Conservation (phyloP, 495 filamentous ascomycete species). For the Penicillium pulvis region DNA sequence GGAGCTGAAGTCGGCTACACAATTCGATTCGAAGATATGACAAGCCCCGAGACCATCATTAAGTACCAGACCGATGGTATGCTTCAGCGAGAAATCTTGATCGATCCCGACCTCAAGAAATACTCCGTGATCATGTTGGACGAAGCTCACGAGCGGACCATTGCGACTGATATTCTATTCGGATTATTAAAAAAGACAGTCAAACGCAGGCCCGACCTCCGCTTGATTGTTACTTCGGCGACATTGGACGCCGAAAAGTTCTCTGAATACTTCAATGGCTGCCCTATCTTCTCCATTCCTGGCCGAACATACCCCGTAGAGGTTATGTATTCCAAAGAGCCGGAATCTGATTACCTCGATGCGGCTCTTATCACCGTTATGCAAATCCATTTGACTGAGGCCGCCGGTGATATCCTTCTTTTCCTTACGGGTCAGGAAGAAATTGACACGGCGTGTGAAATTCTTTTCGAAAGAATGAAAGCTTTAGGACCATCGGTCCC, state of each 20-base stretch:
- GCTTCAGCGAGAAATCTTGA: constrained; percentile 89
- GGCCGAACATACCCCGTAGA: constrained; percentile 94
- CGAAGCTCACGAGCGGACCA: constrained; percentile 96
- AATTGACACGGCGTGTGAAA: constrained; percentile 92
- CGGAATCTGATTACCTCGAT: constrained; percentile 94
- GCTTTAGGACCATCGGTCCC: constrained; percentile 87
- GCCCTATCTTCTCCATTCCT: constrained; percentile 94
- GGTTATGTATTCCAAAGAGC: constrained; percentile 90
- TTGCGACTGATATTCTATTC: constrained; percentile 94
- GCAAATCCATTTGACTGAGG: constrained; percentile 95
- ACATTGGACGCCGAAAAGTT: constrained; percentile 98
- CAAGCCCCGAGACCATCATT: constrained; percentile 85
- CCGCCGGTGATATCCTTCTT: constrained; percentile 86
- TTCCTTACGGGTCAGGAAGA: constrained; percentile 98
- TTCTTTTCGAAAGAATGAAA: constrained; percentile 95
- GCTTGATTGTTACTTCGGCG: constrained; percentile 93
- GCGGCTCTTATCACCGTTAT: constrained; percentile 95
- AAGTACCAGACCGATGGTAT: constrained; percentile 99
- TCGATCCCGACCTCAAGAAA: constrained; percentile 82
- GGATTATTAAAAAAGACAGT: constrained; percentile 92
- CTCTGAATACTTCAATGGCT: constrained; percentile 89
- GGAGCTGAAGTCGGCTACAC: constrained; percentile 96
- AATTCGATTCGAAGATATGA: constrained; percentile 96
- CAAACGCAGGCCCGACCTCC: constrained; percentile 81
- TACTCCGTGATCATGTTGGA: constrained; percentile 99